Percentiles rank a stretch among this genome's conserved stretches.
Conservation (phyloP, 768 basidiomycete species). For the Phylloporus arenicola region DNA sequence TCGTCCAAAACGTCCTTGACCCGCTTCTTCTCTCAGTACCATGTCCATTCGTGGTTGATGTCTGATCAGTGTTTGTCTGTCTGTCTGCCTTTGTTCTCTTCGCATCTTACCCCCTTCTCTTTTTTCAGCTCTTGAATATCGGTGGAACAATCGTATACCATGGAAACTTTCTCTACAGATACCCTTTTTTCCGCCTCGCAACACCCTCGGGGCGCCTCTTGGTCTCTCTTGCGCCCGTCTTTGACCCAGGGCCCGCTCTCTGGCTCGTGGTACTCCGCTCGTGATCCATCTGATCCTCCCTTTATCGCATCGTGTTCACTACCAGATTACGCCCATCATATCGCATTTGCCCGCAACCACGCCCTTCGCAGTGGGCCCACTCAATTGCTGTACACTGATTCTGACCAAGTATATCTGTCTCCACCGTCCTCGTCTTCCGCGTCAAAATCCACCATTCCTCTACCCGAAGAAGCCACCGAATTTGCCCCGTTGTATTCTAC, state of each 20-base stretch:
- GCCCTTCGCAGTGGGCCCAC: constrained; percentile 5
- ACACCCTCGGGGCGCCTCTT: constrained; percentile 7
- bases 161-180: constrained; percentile 28
- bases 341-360: constrained; percentile 15
- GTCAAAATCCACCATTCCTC: constrained; percentile 20
- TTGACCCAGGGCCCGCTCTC: constrained; percentile 14
- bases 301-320: constrained; percentile 18
- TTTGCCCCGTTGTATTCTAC: constrained; percentile 18
- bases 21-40: constrained; percentile 10
- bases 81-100: not conserved
- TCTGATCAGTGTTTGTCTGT: constrained; percentile 12
- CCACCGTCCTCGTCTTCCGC: constrained; percentile 26
- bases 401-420: constrained; percentile 22
- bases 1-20: constrained; percentile 9
- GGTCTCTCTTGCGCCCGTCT: constrained; percentile 14
- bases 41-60: constrained; percentile 27
- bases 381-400: constrained; percentile 17
- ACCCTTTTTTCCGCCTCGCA: constrained; percentile 20
- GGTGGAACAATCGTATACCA: constrained; percentile 30
- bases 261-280: constrained; percentile 13
- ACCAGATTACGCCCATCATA: constrained; percentile 11
- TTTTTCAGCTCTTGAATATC: constrained; percentile 30
- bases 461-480: constrained; percentile 25
- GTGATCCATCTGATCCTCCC: constrained; percentile 21
- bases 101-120: not conserved